Evolutionary conservation across 73 alveolate species (phyloP), one percentile per base, ranked within the genome.

Genomic region (Paramecium octaurelia): DNA sequence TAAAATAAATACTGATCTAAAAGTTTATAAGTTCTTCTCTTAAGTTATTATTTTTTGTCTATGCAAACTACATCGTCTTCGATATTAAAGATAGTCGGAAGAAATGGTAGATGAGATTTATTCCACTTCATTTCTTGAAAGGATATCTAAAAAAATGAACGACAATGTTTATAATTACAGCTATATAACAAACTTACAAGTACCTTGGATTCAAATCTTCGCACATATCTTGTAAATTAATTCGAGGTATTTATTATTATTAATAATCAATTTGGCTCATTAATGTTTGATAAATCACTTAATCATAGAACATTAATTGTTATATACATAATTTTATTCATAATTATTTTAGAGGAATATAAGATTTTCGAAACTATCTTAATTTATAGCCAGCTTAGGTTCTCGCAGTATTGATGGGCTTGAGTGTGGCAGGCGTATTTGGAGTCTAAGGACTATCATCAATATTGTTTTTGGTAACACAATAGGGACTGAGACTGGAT

Each of bases 81-180:
- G 9, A 54, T 54, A 54, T 54, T 54, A 54, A 54, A 54, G 69
- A 54, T 18, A 54, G 69, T 54, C 5, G 69, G 69, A 18, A 54
- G 69, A 5, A 64, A 64, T 23, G 84, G 50, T 64, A 64, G 84
- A 64, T 27, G 21, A 31, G 84, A 64, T 64, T 64, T 64, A 64
- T 8, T 64, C 84, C 84, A 64, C 24, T 34, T 64, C 84, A 64
- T 64, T 64, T 64, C 84, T 34, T 64, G 9, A 8, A 31, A 64
- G 24, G 42, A 34, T 27, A 64, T 64, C 84, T 64, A 64, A n/a
- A 64, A 59, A 64, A 64, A 64, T 12, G 84, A 64, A 31, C 84
- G 42, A n/a, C 84, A 64, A 34, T 64, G 84, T 64, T 64, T 64
- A 64, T 64, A 64, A 34, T 64, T 64, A 64, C 84, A 64, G 46